Base-by-base conservation (phyloP, 1,284 basidiomycete genomes). In the Leucoagaricus sp. region DNA sequence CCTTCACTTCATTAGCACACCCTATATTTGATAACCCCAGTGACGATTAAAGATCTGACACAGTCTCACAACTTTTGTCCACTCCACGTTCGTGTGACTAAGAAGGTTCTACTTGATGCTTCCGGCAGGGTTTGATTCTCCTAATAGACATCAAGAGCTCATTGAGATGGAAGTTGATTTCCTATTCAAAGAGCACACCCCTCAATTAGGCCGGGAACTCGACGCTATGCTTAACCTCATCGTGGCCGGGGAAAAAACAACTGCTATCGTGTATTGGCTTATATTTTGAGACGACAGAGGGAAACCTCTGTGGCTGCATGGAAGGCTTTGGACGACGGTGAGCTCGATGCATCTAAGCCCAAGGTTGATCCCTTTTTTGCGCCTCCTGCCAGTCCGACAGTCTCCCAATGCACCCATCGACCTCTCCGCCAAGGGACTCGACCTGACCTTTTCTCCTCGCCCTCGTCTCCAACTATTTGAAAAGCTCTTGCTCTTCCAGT, bases 141-240 rank as follows among this genome's bases (percentile, higher is more conserved):
- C n/a, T n/a, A n/a, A n/a, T n/a, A 58, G 57, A 26, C 41, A 58
- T 33, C 36, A 47, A 17, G 40, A 46, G 8, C 13, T 58, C 21
- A 54, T 40, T 28, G 38, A 58, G 13, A 42, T 58, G 36, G 40
- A 53, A 15, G 41, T 17, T 17, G 34, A 47, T 15, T 53, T 44
- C 29, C 49, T 57, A 8, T 13, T 44, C 23, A 26, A 41, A 3
- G 19, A 52, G 8, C 26, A 52, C 41, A 52, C 55, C 13, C 44
- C 55, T 8, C 6, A 52, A 12, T 12, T 57, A 10, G 49, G 49
- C 6, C 49, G 34, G 15, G 31, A 52, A 13, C 36, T 57, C 6
- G 44, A 51, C 34, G 19, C 52, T n/a, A 29, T 29, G 2, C 17
- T 57, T 13, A 31, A 42, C 12, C 28, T 26, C 17, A 34, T 57